phyloP scores from a whole-genome alignment of 1,139 yeast species.

The Scheffersomyces cryptocercus region DNA sequence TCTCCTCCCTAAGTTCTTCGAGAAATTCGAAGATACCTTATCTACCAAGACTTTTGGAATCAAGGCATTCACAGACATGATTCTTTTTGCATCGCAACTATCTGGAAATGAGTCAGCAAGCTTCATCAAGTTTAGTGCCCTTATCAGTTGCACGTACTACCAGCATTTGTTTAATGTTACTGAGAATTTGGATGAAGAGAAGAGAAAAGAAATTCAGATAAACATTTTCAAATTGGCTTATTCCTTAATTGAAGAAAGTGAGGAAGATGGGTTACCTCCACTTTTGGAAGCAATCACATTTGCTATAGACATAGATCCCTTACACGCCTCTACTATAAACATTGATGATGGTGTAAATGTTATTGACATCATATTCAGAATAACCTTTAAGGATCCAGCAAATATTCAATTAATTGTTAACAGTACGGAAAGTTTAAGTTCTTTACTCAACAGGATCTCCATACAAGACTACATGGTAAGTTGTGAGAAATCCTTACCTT shows the following conservation, averaged over 20 bases:
- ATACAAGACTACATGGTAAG: conserved; percentile 45
- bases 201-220: conserved; percentile 23
- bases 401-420: conserved; percentile 71
- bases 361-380: conserved; percentile 57
- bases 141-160: conserved; percentile 59
- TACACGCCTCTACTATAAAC: conserved; percentile 31
- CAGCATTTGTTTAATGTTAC: conserved; percentile 46
- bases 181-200: conserved; percentile 11
- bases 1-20: conserved; percentile 56
- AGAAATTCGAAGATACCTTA: conserved; percentile 43
- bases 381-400: conserved; percentile 74
- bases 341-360: conserved; percentile 22
- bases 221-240: conserved; percentile 30
- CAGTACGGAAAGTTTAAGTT: conserved; percentile 59
- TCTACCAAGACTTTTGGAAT: conserved; percentile 38
- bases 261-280: conserved; percentile 79
- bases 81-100: conserved; percentile 25
- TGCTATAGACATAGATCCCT: conserved; percentile 48
- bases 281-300: conserved; percentile 69
- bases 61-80: conserved; percentile 38
- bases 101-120: conserved; percentile 18
- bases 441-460: conserved; percentile 52
- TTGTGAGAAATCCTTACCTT: conserved; percentile 56
- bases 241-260: conserved; percentile 60
- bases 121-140: conserved; percentile 43